Base-by-base conservation (phyloP, 768 basidiomycete species). In the Agaricus sinodeliciosus region DNA sequence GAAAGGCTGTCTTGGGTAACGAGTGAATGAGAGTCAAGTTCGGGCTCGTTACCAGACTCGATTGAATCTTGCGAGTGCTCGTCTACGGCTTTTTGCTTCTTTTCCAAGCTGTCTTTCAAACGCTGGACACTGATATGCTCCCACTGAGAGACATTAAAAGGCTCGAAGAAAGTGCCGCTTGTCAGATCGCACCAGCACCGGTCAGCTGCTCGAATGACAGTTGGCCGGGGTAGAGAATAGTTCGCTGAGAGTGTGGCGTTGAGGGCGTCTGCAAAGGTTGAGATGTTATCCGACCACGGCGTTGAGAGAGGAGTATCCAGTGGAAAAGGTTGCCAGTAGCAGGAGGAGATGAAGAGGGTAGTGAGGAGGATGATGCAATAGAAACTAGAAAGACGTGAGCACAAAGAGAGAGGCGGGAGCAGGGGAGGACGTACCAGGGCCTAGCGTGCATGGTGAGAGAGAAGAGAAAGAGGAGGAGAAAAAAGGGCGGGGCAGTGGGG, bases 101-200 rank as follows among this genome's bases (percentile, higher is more conserved):
- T 67, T 54, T 72, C 70, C 39, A 79, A 58, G 37, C 75, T 69
- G 16, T 69, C 65, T 51, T 63, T 73, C 54, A 70, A 62, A 44
- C 71, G 73, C 53, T 77, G 69, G 12, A 91, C 74, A 59, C 85
- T 88, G 52, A 76, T 65, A 57, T 68, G 65, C 62, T 92, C 90
- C 90, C 90, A 93, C 43, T 74, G 74, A 28, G 85, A 79, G 43
- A 84, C 72, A 57, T 91, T 85, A 67, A 83, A 90, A 6, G 88
- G 85, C 57, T 86, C 81, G 59, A 92, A 93, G 55, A 90, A 71
- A 12, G 76, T 75, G 15, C 73, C 73, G 15, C 72, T 69, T 16
- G 82, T 78, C 55, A 90, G 71, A 60, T 92, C 90, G 58, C 90
- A 92, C 90, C 90, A 93, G 62, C 90, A 93, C 43, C 89, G 81